Evolutionary conservation across 805 yeast species (phyloP), one percentile per base, ranked within the genome.

Genomic region (Ogataea kodamae): DNA sequence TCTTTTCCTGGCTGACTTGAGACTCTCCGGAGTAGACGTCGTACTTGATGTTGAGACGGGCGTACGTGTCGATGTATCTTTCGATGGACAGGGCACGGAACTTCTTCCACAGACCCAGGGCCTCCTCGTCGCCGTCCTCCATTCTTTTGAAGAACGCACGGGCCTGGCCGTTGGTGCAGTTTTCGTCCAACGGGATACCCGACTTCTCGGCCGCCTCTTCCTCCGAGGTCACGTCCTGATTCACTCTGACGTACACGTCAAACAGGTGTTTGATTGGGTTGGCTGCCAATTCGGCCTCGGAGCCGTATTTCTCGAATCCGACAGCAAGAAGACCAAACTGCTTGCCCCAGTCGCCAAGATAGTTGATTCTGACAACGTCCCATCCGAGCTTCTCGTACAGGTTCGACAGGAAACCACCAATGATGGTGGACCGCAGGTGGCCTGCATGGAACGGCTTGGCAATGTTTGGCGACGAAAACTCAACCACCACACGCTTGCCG

Each of bases 371-470:
- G 48, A 74, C 65, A 27, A 92, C 98, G n/a, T 86, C 75, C 85
- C 90, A 92, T 28, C 97, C 98, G 38, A 81, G 69, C 48, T 76
- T 79, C 64, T 88, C 96, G 58, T 92, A 85, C 59, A 92, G 70
- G 63, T 89, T 90, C 24, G 96, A 66, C 30, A 92, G 61, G 67
- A 88, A 92, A 10, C 97, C 97, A 50, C 99, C 99, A 58, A 92
- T 92, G 55, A 92, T 92, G 27, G 99, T 92, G 19, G 95, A 84
- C 65, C 99, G 81, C 62, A 92, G 76, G 62, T 92, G 99, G 40
- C 99, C 99, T 35, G 99, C 99, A 59, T 92, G 99, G 82, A 92
- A 92, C 9, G 99, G 99, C 66, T 92, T 92, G 46, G 99, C 99
- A 55, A 92, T 90, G 64, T 92, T 92, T 46, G 99, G 99, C 21